Percentiles rank a stretch among this genome's conserved stretches.
Evolutionary conservation across 345 rosid species (phyloP).

Genomic region (Populus alba): DNA sequence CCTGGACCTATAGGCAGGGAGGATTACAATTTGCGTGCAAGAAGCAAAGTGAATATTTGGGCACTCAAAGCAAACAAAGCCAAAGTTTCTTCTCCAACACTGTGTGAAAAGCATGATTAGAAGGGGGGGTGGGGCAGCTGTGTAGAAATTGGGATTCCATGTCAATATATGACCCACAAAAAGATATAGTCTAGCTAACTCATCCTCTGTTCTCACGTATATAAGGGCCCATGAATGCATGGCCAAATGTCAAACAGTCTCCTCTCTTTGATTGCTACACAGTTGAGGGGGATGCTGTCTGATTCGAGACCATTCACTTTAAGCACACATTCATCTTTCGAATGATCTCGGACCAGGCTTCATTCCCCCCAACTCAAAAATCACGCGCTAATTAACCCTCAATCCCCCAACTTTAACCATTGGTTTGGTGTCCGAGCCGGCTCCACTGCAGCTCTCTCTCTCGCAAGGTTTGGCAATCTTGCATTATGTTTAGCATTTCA

Average conservation of each 20-base stretch:
- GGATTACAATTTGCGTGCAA: constrained; percentile 13
- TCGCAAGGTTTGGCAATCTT: not conserved
- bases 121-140: not conserved
- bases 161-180: constrained; percentile 34
- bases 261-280: not conserved
- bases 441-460: not conserved
- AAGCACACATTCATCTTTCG: constrained; percentile 2
- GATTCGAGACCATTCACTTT: constrained; percentile 56
- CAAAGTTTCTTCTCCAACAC: constrained; percentile 16
- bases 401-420: not conserved
- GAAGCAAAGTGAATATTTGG: constrained; percentile 17
- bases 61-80: constrained; percentile 12
- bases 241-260: constrained; percentile 32
- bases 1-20: not conserved
- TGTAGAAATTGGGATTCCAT: constrained; percentile 32
- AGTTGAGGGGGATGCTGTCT: constrained; percentile 65
- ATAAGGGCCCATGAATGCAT: constrained; percentile 46
- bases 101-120: constrained; percentile 23
- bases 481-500: not conserved
- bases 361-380: constrained; percentile 48
- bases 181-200: not conserved
- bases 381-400: not conserved
- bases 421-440: not conserved
- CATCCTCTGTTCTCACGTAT: constrained; percentile 26
- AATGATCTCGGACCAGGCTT: constrained; percentile 68